Evolutionary conservation across 1,284 basidiomycete species (phyloP).

Genomic region (Heimioporus retisporus): DNA sequence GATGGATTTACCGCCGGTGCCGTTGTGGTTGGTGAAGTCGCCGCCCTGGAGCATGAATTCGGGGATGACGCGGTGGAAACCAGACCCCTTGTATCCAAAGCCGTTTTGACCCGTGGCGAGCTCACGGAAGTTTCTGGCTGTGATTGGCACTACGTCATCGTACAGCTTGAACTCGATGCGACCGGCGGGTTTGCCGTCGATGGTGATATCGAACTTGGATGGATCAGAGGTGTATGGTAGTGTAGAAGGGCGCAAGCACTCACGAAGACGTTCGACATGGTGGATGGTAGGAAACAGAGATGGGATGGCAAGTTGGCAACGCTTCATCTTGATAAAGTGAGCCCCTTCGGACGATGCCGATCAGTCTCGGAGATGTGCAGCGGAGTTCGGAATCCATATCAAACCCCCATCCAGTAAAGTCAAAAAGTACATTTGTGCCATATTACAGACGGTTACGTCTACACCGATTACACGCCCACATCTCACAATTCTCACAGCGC

Average conservation of each 20-base stretch:
- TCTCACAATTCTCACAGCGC: conserved; percentile 47
- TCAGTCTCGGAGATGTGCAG: conserved; percentile 10
- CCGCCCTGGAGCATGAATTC: conserved; percentile 75
- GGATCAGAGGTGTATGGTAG: neutral
- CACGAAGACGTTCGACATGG: conserved; percentile 58
- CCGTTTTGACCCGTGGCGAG: conserved; percentile 85
- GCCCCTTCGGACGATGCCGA: conserved; percentile 11
- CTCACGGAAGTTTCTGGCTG: conserved; percentile 92
- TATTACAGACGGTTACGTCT: conserved; percentile 42
- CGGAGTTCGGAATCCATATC: neutral
- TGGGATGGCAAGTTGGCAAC: neutral
- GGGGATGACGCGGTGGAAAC: conserved; percentile 88
- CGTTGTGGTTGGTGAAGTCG: conserved; percentile 79
- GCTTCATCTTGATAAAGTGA: conserved; percentile 4
- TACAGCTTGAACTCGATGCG: conserved; percentile 90
- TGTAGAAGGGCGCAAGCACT: conserved; percentile 22
- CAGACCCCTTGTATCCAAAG: conserved; percentile 70
- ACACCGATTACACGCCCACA: conserved; percentile 45
- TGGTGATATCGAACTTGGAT: conserved; percentile 81
- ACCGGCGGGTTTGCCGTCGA: conserved; percentile 65
- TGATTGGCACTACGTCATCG: conserved; percentile 77
- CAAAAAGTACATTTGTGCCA: too few relatives aligned
- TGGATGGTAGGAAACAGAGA: conserved; percentile 25
- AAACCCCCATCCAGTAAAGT: too few relatives aligned
- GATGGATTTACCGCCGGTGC: conserved; percentile 94